phyloP scores from a whole-genome alignment of 2,329 filamentous ascomycete species.

The Diaporthe longicolla region DNA sequence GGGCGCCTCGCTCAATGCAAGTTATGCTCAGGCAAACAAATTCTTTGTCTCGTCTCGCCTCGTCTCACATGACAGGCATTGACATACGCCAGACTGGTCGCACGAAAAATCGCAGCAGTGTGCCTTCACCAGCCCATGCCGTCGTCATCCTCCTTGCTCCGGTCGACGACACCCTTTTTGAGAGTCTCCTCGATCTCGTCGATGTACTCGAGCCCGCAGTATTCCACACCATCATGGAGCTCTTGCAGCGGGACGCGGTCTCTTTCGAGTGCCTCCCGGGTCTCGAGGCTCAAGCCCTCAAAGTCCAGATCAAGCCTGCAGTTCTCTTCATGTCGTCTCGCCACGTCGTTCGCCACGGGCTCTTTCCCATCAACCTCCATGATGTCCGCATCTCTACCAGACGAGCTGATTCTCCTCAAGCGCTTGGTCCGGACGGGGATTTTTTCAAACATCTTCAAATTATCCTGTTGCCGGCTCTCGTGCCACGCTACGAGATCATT shows the following conservation, averaged over 20 bases:
- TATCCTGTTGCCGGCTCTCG: conserved; percentile 61
- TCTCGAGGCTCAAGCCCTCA: conserved; percentile 39
- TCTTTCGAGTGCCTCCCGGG: conserved; percentile 39
- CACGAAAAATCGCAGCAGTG: too few species aligned
- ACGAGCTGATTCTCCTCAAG: background rate
- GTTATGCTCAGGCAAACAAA: background rate
- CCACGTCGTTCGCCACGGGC: background rate
- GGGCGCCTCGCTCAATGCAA: background rate
- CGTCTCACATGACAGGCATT: background rate
- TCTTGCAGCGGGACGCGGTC: conserved; percentile 37
- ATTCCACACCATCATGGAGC: conserved; percentile 31
- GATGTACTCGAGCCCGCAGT: conserved; percentile 34
- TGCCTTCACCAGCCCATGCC: conserved; percentile 39
- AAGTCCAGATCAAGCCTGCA: conserved; percentile 43
- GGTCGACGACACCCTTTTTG: conserved; percentile 26
- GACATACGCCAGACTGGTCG: background rate
- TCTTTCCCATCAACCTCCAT: conserved; percentile 3
- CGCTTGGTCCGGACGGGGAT: conserved; percentile 8
- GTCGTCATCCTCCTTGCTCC: conserved; percentile 39
- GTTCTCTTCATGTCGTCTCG: conserved; percentile 39
- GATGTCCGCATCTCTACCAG: background rate
- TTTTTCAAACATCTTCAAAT: conserved; percentile 47
- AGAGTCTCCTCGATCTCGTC: conserved; percentile 36
- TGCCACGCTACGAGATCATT: conserved; percentile 61
- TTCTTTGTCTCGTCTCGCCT: background rate